phyloP scores from a whole-genome alignment of 495 filamentous ascomycete genomes.

The Penicillium desertorum region DNA sequence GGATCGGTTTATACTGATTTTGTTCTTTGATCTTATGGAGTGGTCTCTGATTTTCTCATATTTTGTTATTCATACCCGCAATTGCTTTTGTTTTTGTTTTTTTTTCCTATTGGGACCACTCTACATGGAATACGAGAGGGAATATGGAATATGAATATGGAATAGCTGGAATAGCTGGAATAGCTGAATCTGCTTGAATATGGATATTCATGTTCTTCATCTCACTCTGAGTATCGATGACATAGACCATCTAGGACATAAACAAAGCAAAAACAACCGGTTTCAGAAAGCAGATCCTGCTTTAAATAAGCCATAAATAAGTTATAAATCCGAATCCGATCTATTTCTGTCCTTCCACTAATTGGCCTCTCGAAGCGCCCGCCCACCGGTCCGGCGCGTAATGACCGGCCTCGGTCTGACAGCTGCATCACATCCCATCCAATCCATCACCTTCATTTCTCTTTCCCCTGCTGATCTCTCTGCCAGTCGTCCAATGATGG shows the following conservation, averaged over 20 bases:
- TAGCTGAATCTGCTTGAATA: not conserved
- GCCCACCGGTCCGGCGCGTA: conserved; percentile 29
- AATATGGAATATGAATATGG: conserved; percentile 10
- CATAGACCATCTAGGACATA: not conserved
- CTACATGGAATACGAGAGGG: not conserved
- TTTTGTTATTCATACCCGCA: conserved; percentile 31
- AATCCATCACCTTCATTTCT: conserved; percentile 2
- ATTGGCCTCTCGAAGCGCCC: conserved; percentile 22
- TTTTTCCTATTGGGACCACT: not conserved
- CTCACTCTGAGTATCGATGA: not conserved
- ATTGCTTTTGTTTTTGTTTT: conserved; percentile 17
- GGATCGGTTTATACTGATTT: conserved; percentile 2
- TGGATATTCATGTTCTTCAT: not conserved
- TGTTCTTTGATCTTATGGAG: conserved; percentile 11
- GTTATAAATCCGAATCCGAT: not conserved
- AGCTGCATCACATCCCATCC: conserved; percentile 14
- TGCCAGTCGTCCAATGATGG: conserved; percentile 14
- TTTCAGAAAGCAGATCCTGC: not conserved
- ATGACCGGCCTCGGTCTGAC: conserved; percentile 9
- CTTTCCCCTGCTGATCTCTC: conserved; percentile 18
- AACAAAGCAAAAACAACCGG: not conserved
- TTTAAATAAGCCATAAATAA: not conserved
- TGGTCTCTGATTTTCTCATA: conserved; percentile 11
- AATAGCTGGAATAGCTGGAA: not conserved
- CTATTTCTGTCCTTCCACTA: conserved; percentile 6